Conservation (phyloP, 2,329 filamentous ascomycete species). For the Cytospora chrysosperma region DNA sequence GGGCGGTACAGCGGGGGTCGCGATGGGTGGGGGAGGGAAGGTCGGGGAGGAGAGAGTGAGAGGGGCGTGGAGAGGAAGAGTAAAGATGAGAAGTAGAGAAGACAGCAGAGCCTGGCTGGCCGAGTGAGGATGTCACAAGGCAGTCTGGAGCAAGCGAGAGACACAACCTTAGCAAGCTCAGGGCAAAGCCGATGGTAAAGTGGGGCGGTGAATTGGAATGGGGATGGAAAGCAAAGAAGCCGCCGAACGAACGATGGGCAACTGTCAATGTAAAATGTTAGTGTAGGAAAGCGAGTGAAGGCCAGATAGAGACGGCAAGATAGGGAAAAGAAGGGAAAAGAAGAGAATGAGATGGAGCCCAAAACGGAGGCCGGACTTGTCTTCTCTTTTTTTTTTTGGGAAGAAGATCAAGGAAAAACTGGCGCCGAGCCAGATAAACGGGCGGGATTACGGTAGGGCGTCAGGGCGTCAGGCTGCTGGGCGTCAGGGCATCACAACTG, state of each 20-base stretch:
- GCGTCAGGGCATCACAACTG: neutral
- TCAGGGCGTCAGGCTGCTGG: neutral
- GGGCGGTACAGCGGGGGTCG: neutral
- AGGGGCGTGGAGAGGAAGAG: neutral
- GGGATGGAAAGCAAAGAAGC: neutral
- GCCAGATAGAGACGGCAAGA: neutral
- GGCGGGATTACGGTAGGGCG: neutral
- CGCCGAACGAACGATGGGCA: neutral
- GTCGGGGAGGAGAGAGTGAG: neutral
- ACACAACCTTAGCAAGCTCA: neutral
- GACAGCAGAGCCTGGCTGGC: neutral
- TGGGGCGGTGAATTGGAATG: neutral
- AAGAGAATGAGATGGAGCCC: slow-evolving; percentile 13
- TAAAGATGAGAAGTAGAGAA: neutral
- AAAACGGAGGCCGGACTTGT: slow-evolving; percentile 7
- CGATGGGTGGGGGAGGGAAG: neutral
- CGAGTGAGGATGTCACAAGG: neutral
- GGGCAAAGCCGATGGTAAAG: neutral
- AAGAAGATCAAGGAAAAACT: neutral
- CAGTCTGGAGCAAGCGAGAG: neutral
- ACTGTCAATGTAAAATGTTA: no score
- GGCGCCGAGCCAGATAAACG: neutral
- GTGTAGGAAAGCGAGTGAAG: slow-evolving; percentile 8
- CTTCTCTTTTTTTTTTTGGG: no score
- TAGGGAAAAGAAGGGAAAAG: neutral